Percentiles rank a stretch among this genome's conserved stretches.
Evolutionary conservation across 306 rosid genomes (phyloP).

Genomic region (Dryas octopetala): DNA sequence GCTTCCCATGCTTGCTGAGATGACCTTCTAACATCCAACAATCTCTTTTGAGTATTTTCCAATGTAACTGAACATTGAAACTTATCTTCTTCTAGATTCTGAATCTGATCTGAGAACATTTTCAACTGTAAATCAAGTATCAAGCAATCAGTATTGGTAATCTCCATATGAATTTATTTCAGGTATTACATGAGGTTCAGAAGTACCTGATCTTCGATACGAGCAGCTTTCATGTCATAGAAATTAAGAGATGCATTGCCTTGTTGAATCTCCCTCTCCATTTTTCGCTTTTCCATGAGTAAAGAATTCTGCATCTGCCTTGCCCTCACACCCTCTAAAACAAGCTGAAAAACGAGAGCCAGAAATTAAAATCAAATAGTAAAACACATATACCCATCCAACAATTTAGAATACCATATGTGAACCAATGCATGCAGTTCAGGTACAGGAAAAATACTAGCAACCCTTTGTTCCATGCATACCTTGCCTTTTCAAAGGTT

Average conservation of each 20-base stretch:
- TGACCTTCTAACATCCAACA: conserved; percentile 57
- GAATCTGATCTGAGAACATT: conserved; percentile 63
- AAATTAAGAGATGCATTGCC: conserved; percentile 59
- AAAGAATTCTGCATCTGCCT: conserved; percentile 65
- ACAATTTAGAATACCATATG: neutral
- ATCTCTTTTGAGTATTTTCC: conserved; percentile 65
- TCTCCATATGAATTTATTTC: neutral
- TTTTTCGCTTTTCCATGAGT: conserved; percentile 52
- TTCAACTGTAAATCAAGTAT: conserved; percentile 62
- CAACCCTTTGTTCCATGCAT: neutral
- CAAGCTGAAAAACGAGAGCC: conserved; percentile 58
- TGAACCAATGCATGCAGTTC: neutral
- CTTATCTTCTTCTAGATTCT: conserved; percentile 57
- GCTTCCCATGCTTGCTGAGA: conserved; percentile 61
- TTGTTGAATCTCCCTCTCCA: conserved; percentile 74
- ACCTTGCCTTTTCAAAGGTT: neutral
- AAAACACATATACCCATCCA: neutral
- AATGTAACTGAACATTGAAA: conserved; percentile 46
- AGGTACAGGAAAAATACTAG: neutral
- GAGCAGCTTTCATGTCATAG: conserved; percentile 64
- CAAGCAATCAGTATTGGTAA: neutral
- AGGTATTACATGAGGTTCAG: conserved; percentile 11
- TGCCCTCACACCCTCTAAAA: conserved; percentile 78
- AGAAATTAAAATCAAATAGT: conserved; percentile 1
- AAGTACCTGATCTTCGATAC: conserved; percentile 84